Conservation (phyloP, 164 flowering plant genomes). For the Euptelea pleiosperma region DNA sequence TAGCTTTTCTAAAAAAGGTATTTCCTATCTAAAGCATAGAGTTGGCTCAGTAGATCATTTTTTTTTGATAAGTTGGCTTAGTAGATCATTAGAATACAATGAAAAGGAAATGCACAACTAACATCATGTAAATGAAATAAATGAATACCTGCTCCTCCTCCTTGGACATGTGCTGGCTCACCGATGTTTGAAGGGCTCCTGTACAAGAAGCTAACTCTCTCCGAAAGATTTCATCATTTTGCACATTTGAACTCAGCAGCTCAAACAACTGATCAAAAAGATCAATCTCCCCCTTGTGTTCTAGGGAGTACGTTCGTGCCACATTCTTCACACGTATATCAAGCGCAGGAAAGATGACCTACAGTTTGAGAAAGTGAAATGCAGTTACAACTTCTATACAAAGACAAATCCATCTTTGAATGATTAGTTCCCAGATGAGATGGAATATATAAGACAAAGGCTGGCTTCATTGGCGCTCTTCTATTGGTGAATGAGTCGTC, state of each 20-base stretch:
- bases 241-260: slow-evolving; percentile 47
- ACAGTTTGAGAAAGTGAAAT: slow-evolving; percentile 17
- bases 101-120: background rate
- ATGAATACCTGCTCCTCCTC: slow-evolving; percentile 89
- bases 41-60: background rate
- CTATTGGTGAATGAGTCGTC: too few relatives aligned
- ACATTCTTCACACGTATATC: slow-evolving; percentile 93
- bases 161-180: slow-evolving; percentile 91
- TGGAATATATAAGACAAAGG: too few relatives aligned
- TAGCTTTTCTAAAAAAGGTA: background rate
- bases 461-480: too few relatives aligned
- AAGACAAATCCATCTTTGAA: too few relatives aligned
- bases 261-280: slow-evolving; percentile 79
- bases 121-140: background rate
- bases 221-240: slow-evolving; percentile 57
- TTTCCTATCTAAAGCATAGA: background rate
- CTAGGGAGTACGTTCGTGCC: slow-evolving; percentile 84
- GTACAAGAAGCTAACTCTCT: slow-evolving; percentile 85
- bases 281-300: slow-evolving; percentile 83
- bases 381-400: too few relatives aligned
- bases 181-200: slow-evolving; percentile 79
- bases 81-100: background rate
- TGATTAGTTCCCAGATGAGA: too few relatives aligned
- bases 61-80: too few relatives aligned
- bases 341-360: slow-evolving; percentile 97